Percentiles rank a stretch among this genome's conserved stretches.
Conservation (phyloP, 495 filamentous ascomycete species). For the Annulohypoxylon bovei region DNA sequence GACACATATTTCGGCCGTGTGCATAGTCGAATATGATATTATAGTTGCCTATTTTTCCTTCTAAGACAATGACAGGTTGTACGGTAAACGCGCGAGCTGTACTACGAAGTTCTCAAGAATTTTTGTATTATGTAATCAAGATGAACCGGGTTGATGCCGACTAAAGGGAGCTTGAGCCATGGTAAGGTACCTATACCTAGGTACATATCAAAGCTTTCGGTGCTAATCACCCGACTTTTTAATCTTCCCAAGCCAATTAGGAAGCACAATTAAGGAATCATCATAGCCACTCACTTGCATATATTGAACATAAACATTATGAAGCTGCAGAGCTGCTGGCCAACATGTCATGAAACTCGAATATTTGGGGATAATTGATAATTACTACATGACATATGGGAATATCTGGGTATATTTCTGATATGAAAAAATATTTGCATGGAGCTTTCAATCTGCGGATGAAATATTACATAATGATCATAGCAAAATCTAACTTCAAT, state of each 20-base stretch:
- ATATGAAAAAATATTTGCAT: too few species aligned
- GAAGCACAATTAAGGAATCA: conserved; percentile 23
- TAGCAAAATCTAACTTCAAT: neutral
- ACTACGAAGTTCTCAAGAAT: neutral
- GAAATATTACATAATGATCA: too few species aligned
- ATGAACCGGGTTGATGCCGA: neutral
- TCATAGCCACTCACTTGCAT: neutral
- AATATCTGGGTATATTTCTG: too few species aligned
- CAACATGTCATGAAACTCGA: neutral
- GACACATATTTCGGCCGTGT: neutral
- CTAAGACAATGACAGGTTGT: neutral
- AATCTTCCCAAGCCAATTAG: conserved; percentile 10
- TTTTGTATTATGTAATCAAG: neutral
- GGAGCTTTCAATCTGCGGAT: too few species aligned
- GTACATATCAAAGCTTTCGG: conserved; percentile 11
- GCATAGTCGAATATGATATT: neutral
- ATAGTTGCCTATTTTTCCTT: neutral
- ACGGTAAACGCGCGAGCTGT: neutral
- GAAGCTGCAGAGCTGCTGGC: neutral
- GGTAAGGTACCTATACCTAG: neutral
- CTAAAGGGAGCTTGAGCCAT: conserved; percentile 14
- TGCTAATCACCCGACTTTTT: neutral
- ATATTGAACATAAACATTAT: neutral
- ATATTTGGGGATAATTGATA: neutral
- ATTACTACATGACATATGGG: too few species aligned